Conservation (phyloP, 345 rosid genomes). For the Eucalyptus sp. region DNA sequence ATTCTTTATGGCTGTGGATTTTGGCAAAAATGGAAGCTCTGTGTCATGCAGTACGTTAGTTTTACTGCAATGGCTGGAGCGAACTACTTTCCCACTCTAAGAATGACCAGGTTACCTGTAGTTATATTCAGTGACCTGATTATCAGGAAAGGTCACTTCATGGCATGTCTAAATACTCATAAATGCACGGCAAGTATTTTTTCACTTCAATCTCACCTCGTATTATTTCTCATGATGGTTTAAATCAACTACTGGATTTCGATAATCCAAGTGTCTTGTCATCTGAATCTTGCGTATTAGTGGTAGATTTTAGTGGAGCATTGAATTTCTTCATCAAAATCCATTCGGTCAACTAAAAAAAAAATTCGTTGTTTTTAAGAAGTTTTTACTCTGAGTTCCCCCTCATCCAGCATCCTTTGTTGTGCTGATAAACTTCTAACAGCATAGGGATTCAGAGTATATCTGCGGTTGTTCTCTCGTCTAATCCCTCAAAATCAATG, state of each 20-base stretch:
- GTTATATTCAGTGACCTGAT: neutral
- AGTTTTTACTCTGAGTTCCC: neutral
- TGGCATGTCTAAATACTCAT: neutral
- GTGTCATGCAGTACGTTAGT: neutral
- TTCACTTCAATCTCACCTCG: neutral
- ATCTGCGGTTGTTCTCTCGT: neutral
- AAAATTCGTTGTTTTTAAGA: rapidly evolving
- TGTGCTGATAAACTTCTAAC: neutral
- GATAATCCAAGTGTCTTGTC: neutral
- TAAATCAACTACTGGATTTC: neutral
- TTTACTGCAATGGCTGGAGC: neutral
- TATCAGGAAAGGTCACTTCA: neutral
- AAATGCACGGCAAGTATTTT: neutral
- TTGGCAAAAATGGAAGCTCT: neutral
- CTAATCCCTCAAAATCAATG: neutral
- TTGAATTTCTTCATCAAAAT: neutral
- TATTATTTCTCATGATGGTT: neutral
- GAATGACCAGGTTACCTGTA: neutral
- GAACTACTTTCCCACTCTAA: neutral
- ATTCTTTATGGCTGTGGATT: neutral
- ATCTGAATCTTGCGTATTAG: neutral
- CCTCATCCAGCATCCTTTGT: neutral
- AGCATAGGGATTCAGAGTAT: neutral
- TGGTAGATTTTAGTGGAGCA: neutral
- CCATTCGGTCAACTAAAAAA: rapidly evolving